A percentile compares a stretch with the other conserved stretches of the same genome.
Evolutionary conservation across 2,329 filamentous ascomycete genomes (phyloP).

Genomic region (Fusarium luffae): DNA sequence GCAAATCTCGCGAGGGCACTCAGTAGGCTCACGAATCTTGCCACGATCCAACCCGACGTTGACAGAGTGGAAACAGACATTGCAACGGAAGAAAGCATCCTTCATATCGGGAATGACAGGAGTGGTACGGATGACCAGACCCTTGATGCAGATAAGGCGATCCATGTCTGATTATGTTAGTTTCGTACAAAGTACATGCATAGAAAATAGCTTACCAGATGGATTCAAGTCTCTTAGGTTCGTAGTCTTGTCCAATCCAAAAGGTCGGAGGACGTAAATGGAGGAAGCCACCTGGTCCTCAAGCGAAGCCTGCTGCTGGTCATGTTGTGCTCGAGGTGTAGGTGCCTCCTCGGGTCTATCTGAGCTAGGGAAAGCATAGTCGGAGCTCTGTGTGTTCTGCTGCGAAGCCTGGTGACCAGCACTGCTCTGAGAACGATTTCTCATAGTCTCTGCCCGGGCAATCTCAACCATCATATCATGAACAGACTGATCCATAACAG

Average conservation of each 20-base stretch:
- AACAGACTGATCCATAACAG: conserved; percentile 93
- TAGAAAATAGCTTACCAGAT: conserved; percentile 64
- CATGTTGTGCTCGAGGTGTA: conserved; percentile 55
- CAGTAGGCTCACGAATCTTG: conserved; percentile 93
- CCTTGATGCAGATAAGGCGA: conserved; percentile 93
- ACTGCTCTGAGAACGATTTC: conserved; percentile 72
- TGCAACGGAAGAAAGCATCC: conserved; percentile 96
- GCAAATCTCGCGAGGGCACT: conserved; percentile 86
- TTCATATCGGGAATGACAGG: conserved; percentile 99
- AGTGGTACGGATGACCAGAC: conserved; percentile 93
- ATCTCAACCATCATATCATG: conserved; percentile 95
- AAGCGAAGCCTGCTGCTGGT: conserved; percentile 65
- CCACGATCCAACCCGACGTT: conserved; percentile 93
- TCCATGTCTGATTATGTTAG: conserved; percentile 78
- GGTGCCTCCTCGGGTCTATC: conserved; percentile 68
- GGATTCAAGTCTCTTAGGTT: conserved; percentile 96
- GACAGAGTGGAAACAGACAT: conserved; percentile 90
- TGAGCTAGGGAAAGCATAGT: conserved; percentile 82
- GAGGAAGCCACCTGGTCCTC: conserved; percentile 84
- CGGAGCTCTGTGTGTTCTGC: conserved; percentile 71
- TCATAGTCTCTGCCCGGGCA: conserved; percentile 81
- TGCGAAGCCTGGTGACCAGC: conserved; percentile 59
- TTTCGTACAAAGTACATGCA: background rate
- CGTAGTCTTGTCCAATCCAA: conserved; percentile 84
- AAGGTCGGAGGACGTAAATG: conserved; percentile 88